These are phyloP conservation scores for Leccinum ochraceum DNA, from an alignment of 768 basidiomycete species.

Conservation along the genomic window DNA sequence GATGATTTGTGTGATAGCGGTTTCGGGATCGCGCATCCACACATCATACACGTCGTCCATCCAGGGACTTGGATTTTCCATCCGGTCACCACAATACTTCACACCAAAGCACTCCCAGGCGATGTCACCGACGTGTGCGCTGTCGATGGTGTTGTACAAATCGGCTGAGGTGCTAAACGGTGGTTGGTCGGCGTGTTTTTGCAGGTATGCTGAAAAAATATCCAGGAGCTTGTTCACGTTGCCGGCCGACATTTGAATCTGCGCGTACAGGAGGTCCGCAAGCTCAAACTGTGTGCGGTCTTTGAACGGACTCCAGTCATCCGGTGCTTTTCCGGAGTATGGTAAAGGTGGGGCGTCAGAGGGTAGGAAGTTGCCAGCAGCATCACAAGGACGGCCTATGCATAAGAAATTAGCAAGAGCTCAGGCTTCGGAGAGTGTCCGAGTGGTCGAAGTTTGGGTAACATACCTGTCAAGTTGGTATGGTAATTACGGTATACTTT, in stretches of 20 bases:
- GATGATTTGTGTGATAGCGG: not conserved
- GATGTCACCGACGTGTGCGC: not conserved
- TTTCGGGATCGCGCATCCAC: not conserved
- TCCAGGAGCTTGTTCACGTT: not conserved
- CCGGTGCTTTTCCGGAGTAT: not conserved
- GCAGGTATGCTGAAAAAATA: not conserved
- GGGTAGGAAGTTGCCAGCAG: not conserved
- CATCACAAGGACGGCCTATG: not conserved
- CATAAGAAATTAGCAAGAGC: not conserved
- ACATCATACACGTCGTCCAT: not conserved
- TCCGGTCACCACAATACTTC: not conserved
- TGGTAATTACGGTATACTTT: not conserved
- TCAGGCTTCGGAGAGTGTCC: too few relatives aligned
- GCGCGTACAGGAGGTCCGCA: not conserved
- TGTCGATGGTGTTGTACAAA: not conserved
- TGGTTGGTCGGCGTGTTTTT: not conserved
- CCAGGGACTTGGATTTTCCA: not conserved
- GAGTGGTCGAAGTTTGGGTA: not conserved
- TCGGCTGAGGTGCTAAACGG: not conserved
- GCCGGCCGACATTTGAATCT: not conserved
- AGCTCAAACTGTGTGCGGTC: not conserved
- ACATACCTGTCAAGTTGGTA: not conserved
- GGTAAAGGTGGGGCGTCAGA: not conserved
- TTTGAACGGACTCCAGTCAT: not conserved
- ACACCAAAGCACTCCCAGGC: not conserved